These are phyloP conservation scores for Geotrichum cucujoidarum DNA, from an alignment of 1,139 yeast genomes.

Conservation along the genomic window DNA sequence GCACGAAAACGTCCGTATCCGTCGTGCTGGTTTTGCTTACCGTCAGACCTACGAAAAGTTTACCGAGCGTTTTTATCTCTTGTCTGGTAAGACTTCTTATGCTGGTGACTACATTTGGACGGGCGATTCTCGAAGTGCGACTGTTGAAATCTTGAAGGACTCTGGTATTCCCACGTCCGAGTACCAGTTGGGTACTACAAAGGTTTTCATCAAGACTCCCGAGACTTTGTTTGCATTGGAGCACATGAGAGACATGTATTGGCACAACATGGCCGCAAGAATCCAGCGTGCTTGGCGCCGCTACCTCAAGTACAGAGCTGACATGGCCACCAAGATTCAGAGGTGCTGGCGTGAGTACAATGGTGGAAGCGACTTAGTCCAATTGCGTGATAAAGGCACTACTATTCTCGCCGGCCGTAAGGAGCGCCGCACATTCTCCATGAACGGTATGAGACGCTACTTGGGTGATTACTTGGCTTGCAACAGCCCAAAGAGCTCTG, in stretches of 20 bases:
- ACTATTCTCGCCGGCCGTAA: slow-evolving; percentile 65
- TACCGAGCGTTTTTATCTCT: slow-evolving; percentile 88
- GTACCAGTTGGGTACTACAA: slow-evolving; percentile 90
- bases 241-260: slow-evolving; percentile 93
- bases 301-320: slow-evolving; percentile 64
- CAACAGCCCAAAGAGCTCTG: slow-evolving; percentile 66
- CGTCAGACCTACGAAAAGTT: slow-evolving; percentile 96
- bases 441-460: slow-evolving; percentile 85
- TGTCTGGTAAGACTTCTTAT: slow-evolving; percentile 86
- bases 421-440: slow-evolving; percentile 83
- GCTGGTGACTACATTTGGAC: slow-evolving; percentile 97
- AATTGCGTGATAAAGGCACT: slow-evolving; percentile 79
- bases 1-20: slow-evolving; percentile 92
- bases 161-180: slow-evolving; percentile 77
- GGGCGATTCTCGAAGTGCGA: slow-evolving; percentile 82
- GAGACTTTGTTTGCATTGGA: slow-evolving; percentile 94
- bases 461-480: slow-evolving; percentile 92
- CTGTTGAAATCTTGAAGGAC: slow-evolving; percentile 68
- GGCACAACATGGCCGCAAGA: slow-evolving; percentile 98
- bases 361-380: slow-evolving; percentile 57
- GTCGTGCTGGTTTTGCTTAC: slow-evolving; percentile 98
- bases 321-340: slow-evolving; percentile 82
- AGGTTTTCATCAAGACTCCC: slow-evolving; percentile 93
- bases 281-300: slow-evolving; percentile 97
- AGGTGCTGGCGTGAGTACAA: slow-evolving; percentile 71